phyloP scores from a whole-genome alignment of 257 asterid genomes.

The Plantago ovata region DNA sequence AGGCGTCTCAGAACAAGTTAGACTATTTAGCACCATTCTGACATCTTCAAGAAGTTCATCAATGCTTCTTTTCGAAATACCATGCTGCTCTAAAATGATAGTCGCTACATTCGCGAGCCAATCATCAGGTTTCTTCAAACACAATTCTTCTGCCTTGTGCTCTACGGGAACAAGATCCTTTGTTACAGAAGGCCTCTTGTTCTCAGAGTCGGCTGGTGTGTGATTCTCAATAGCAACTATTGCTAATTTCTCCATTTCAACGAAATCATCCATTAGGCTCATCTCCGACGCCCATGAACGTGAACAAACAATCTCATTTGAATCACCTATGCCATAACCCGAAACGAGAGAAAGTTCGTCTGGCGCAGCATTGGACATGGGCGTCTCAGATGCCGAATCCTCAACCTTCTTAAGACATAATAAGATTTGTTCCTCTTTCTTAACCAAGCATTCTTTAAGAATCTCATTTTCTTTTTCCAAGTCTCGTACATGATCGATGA shows the following conservation, averaged over 20 bases:
- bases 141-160: constrained; percentile 15
- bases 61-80: constrained; percentile 38
- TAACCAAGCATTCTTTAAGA: constrained; percentile 44
- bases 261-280: constrained; percentile 94
- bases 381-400: constrained; percentile 11
- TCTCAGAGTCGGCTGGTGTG: constrained; percentile 23
- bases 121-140: constrained; percentile 23
- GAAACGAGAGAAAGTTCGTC: constrained; percentile 27
- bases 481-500: constrained; percentile 52
- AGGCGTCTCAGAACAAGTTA: constrained; percentile 19
- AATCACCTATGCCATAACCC: constrained; percentile 22
- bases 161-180: constrained; percentile 42
- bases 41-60: constrained; percentile 64
- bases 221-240: constrained; percentile 57
- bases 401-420: constrained; percentile 12
- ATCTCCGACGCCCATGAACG: constrained; percentile 53
- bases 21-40: constrained; percentile 25
- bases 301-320: constrained; percentile 27
- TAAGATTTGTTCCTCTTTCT: constrained; percentile 44
- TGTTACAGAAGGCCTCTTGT: constrained; percentile 21
- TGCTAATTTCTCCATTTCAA: constrained; percentile 91
- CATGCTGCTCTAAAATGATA: constrained; percentile 41
- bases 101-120: constrained; percentile 52
- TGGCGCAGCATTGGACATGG: constrained; percentile 16
- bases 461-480: constrained; percentile 59